Conservation (phyloP, 441 rosid species). For the Jatropha multifida region DNA sequence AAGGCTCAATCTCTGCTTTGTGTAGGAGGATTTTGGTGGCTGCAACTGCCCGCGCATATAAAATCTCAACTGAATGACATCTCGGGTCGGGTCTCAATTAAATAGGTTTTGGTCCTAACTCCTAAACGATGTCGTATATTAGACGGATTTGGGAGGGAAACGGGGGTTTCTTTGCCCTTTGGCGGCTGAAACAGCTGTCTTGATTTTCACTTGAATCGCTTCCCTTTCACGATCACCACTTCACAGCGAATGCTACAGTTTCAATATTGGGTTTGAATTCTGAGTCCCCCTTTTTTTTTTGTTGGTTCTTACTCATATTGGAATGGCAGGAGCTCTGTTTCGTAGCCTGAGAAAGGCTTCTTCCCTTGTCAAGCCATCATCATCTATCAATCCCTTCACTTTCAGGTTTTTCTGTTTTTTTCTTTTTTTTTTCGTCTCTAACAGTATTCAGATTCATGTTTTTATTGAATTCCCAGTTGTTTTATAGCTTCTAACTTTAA, state of each 20-base stretch:
- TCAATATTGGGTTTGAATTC: not conserved
- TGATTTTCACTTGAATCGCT: not conserved
- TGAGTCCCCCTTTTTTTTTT: not conserved
- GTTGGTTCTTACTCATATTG: not conserved
- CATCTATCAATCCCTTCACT: not conserved
- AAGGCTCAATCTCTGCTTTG: not conserved
- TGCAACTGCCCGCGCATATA: not conserved
- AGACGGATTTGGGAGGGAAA: not conserved
- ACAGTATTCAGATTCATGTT: not conserved
- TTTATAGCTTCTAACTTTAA: not conserved
- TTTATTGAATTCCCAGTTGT: not conserved
- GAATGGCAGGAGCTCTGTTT: conserved; percentile 10
- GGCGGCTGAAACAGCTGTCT: not conserved
- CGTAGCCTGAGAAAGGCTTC: conserved; percentile 21
- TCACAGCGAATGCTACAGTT: not conserved
- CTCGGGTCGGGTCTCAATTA: not conserved
- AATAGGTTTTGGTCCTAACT: no score
- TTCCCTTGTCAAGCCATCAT: conserved; percentile 18
- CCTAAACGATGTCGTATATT: not conserved
- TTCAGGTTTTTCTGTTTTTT: not conserved
- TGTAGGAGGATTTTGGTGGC: not conserved
- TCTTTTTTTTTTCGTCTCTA: not conserved
- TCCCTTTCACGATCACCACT: not conserved
- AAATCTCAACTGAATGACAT: not conserved
- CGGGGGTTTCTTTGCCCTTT: not conserved